A percentile compares a stretch with the other conserved stretches of the same genome.
These are phyloP conservation scores for Salvia rosmarinus DNA, from an alignment of 257 asterid species.

Conservation along the genomic window DNA sequence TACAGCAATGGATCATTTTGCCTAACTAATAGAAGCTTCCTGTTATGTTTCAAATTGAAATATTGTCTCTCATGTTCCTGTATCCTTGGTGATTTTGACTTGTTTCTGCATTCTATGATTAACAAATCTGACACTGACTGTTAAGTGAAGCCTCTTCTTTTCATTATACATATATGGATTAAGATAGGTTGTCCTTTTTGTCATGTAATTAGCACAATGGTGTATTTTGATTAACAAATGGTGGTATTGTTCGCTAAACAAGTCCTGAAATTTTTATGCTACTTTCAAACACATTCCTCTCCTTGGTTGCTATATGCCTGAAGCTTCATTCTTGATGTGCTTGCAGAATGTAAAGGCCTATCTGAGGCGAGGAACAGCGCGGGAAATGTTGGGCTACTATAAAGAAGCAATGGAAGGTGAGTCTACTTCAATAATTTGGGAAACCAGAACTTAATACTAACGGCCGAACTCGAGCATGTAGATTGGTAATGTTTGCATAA, in stretches of 20 bases:
- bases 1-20: background rate
- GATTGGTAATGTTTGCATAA: background rate
- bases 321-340: conserved; percentile 25
- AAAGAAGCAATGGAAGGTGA: conserved; percentile 87
- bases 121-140: background rate
- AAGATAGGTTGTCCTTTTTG: background rate
- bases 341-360: conserved; percentile 88
- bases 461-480: background rate
- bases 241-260: background rate
- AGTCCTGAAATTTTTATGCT: conserved; percentile 4
- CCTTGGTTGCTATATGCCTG: conserved; percentile 12
- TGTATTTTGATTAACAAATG: conserved; percentile 3
- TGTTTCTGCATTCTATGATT: background rate
- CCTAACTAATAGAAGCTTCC: background rate
- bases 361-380: conserved; percentile 86
- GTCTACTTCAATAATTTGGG: conserved; percentile 23
- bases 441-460: conserved; percentile 7
- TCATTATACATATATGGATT: background rate
- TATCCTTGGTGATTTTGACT: conserved; percentile 16
- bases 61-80: background rate
- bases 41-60: background rate
- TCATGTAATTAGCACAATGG: conserved; percentile 17
- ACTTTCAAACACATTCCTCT: background rate
- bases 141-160: background rate
- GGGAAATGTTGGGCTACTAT: conserved; percentile 85